Conservation (phyloP, 2,329 filamentous ascomycete genomes). For the Phialophora verrucosa region DNA sequence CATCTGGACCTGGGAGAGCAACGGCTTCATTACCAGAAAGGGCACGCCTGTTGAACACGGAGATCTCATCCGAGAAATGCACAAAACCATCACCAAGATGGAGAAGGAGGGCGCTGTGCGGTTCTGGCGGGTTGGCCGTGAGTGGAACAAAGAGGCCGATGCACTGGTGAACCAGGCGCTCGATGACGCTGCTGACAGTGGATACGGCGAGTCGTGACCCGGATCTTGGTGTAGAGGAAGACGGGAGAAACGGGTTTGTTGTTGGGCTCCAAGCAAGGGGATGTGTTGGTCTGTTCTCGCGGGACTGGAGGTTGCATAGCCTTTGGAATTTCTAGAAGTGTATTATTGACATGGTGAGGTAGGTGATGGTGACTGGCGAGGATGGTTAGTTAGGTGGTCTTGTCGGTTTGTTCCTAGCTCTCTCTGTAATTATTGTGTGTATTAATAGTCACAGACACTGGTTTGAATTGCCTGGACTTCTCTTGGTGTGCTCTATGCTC, state of each 20-base stretch:
- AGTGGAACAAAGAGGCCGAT: slow-evolving; percentile 54
- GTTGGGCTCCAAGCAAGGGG: background rate
- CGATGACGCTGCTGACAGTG: slow-evolving; percentile 29
- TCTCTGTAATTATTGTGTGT: background rate
- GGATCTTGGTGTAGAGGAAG: background rate
- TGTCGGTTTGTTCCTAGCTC: background rate
- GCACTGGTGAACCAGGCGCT: slow-evolving; percentile 45
- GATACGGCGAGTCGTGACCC: slow-evolving; percentile 24
- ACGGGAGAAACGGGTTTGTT: background rate
- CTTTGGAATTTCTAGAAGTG: background rate
- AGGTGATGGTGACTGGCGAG: background rate
- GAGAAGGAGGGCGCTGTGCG: slow-evolving; percentile 49
- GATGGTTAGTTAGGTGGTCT: background rate
- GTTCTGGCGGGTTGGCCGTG: slow-evolving; percentile 57
- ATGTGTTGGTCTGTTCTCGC: background rate
- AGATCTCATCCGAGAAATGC: slow-evolving; percentile 60
- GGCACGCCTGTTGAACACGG: slow-evolving; percentile 53
- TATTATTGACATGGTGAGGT: background rate
- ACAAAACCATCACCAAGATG: slow-evolving; percentile 46
- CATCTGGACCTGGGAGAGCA: slow-evolving; percentile 52
- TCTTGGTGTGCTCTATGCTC: background rate
- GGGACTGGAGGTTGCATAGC: background rate
- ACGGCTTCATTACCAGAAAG: slow-evolving; percentile 52
- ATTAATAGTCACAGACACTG: background rate
- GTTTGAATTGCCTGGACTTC: background rate